A percentile compares a stretch with the other conserved stretches of the same genome.
Evolutionary conservation across 2,329 filamentous ascomycete genomes (phyloP).

Genomic region (Colletotrichum navitas): DNA sequence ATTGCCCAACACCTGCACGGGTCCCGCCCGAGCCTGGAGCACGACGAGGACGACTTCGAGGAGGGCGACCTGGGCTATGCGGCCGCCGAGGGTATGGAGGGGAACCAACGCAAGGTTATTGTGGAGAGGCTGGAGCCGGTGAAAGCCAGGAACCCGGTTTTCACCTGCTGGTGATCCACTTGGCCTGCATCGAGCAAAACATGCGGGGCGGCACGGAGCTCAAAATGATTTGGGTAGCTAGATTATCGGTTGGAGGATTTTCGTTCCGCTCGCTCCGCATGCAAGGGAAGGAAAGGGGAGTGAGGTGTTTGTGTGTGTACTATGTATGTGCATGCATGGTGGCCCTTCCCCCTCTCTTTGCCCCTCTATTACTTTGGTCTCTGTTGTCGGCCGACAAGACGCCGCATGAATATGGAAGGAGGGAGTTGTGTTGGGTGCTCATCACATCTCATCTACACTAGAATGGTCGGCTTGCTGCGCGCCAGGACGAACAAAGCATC

Average conservation of each 20-base stretch:
- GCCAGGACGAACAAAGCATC: slow-evolving; percentile 32
- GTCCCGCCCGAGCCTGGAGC: slow-evolving; percentile 44
- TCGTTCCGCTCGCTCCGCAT: slow-evolving; percentile 20
- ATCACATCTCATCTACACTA: slow-evolving; percentile 20
- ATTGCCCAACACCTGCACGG: slow-evolving; percentile 67
- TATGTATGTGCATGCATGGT: neutral
- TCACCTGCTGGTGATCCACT: slow-evolving; percentile 86
- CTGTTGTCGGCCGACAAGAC: slow-evolving; percentile 15
- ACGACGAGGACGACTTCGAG: slow-evolving; percentile 77
- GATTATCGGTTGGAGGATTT: slow-evolving; percentile 23
- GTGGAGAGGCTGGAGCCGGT: slow-evolving; percentile 96
- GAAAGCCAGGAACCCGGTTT: slow-evolving; percentile 94
- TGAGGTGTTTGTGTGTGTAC: neutral
- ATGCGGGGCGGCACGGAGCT: slow-evolving; percentile 24
- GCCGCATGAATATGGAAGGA: slow-evolving; percentile 23
- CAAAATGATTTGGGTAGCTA: slow-evolving; percentile 17
- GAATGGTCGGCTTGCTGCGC: slow-evolving; percentile 22
- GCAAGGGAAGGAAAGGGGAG: slow-evolving; percentile 25
- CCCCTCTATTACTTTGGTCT: slow-evolving; percentile 10
- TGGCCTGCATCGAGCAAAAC: slow-evolving; percentile 28
- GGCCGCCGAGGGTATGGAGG: slow-evolving; percentile 93
- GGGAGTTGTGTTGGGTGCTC: slow-evolving; percentile 26
- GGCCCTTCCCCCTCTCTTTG: neutral
- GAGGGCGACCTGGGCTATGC: slow-evolving; percentile 96
- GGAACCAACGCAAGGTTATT: slow-evolving; percentile 92